Percentiles rank a stretch among this genome's conserved stretches.
These are phyloP conservation scores for Collybia nuda DNA, from an alignment of 768 basidiomycete species.

Conservation along the genomic window DNA sequence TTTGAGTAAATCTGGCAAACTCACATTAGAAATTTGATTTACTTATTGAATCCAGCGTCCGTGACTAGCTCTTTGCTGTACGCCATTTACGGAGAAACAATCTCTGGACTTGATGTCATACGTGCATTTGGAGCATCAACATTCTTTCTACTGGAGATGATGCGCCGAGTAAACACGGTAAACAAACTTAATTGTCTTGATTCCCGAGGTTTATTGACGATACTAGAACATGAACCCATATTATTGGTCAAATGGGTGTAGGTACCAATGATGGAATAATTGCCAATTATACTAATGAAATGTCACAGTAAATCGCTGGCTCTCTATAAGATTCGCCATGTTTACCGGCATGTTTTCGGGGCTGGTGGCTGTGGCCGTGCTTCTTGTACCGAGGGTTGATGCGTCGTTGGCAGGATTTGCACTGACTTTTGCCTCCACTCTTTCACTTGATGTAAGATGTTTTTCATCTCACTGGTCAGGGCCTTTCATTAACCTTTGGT, in stretches of 20 bases:
- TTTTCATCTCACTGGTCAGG: constrained; percentile 18
- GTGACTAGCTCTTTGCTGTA: constrained; percentile 39
- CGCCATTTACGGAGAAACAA: constrained; percentile 45
- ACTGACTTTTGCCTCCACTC: constrained; percentile 77
- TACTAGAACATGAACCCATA: constrained; percentile 62
- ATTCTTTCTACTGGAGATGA: constrained; percentile 84
- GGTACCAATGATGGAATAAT: constrained; percentile 35
- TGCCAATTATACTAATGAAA: not conserved
- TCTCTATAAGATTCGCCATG: constrained; percentile 84
- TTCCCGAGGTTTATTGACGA: not conserved
- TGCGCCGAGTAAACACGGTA: constrained; percentile 78
- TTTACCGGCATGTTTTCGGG: constrained; percentile 73
- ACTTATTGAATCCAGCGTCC: constrained; percentile 20
- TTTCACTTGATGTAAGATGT: constrained; percentile 71
- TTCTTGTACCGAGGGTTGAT: constrained; percentile 70
- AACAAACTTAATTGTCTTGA: constrained; percentile 24
- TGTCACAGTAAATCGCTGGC: constrained; percentile 82
- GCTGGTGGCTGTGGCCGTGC: constrained; percentile 64
- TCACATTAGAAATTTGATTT: no score
- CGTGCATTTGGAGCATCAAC: constrained; percentile 89
- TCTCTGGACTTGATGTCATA: constrained; percentile 45
- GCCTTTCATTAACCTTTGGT: no score
- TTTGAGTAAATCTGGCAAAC: constrained; percentile 44
- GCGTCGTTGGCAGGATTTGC: constrained; percentile 88
- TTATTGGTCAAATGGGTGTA: constrained; percentile 85